phyloP scores from a whole-genome alignment of 129 eudicot species.

The Erigeron canadensis region DNA sequence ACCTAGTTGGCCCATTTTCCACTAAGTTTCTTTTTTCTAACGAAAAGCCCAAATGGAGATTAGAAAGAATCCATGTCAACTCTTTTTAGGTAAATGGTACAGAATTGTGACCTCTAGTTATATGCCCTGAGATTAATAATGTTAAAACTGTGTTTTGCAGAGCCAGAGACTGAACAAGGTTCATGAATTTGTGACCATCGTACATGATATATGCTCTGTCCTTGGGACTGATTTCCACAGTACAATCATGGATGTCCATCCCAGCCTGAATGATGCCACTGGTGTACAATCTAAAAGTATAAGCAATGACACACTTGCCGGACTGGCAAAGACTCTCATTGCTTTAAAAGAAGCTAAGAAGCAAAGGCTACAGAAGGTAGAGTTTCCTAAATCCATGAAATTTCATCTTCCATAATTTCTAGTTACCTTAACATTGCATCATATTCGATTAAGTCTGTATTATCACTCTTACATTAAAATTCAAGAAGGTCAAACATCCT shows the following conservation, averaged over 20 bases:
- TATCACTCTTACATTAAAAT: background rate
- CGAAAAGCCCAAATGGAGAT: background rate
- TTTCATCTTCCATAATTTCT: background rate
- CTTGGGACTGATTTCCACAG: slow-evolving; percentile 79
- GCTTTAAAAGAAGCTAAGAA: slow-evolving; percentile 78
- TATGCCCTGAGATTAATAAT: slow-evolving; percentile 14
- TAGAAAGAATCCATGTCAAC: background rate
- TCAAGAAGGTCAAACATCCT: too few relatives aligned
- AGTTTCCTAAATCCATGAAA: slow-evolving; percentile 2
- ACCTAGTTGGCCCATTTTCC: background rate
- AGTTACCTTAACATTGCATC: slow-evolving; percentile 12
- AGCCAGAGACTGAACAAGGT: slow-evolving; percentile 93
- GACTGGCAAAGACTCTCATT: slow-evolving; percentile 76
- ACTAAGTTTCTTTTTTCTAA: background rate
- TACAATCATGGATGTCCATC: slow-evolving; percentile 86
- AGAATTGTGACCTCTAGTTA: background rate
- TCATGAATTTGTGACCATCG: slow-evolving; percentile 78
- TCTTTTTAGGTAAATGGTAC: background rate
- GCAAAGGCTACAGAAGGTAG: slow-evolving; percentile 87
- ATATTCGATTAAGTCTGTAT: background rate
- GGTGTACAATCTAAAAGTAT: slow-evolving; percentile 83
- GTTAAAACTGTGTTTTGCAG: slow-evolving; percentile 42
- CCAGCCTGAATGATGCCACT: slow-evolving; percentile 72
- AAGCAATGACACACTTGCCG: slow-evolving; percentile 82
- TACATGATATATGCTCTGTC: slow-evolving; percentile 94